These are phyloP conservation scores for Microbotryum violaceum DNA, from an alignment of 1,284 basidiomycete species.

Conservation along the genomic window DNA sequence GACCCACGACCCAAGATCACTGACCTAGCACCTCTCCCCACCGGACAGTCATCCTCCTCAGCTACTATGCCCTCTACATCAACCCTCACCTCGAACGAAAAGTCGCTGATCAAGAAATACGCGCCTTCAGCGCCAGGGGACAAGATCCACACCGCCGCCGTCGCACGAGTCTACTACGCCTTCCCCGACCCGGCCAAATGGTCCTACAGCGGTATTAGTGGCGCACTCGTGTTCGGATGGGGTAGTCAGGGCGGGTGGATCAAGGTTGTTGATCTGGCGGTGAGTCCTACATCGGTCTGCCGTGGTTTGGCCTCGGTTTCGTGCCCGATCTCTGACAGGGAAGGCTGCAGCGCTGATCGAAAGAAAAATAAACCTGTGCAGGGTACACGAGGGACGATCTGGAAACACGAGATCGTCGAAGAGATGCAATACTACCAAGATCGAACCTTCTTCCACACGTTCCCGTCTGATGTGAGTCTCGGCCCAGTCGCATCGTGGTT, in stretches of 20 bases:
- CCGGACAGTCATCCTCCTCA: neutral
- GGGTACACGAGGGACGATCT: constrained; percentile 78
- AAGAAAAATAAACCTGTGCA: constrained; percentile 16
- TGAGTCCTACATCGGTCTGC: constrained; percentile 32
- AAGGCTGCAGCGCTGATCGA: neutral
- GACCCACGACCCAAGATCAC: no score
- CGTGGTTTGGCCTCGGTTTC: neutral
- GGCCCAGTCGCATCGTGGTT: no score
- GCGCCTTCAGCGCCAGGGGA: constrained; percentile 17
- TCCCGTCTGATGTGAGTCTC: constrained; percentile 75
- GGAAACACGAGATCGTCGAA: constrained; percentile 88
- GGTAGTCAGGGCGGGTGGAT: constrained; percentile 56
- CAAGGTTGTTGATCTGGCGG: constrained; percentile 67
- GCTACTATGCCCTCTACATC: constrained; percentile 27
- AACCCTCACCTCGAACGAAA: constrained; percentile 30
- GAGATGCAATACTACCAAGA: constrained; percentile 79
- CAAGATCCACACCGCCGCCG: constrained; percentile 61
- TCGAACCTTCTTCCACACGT: constrained; percentile 87
- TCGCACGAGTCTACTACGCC: constrained; percentile 80
- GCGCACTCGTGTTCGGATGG: constrained; percentile 62
- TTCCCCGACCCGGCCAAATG: constrained; percentile 62
- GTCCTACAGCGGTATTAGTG: constrained; percentile 77
- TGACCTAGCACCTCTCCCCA: no score
- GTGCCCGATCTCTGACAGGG: neutral
- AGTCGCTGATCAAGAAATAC: constrained; percentile 32